These are phyloP conservation scores for Melastoma malabathricum DNA, from an alignment of 345 rosid species.

Conservation along the genomic window DNA sequence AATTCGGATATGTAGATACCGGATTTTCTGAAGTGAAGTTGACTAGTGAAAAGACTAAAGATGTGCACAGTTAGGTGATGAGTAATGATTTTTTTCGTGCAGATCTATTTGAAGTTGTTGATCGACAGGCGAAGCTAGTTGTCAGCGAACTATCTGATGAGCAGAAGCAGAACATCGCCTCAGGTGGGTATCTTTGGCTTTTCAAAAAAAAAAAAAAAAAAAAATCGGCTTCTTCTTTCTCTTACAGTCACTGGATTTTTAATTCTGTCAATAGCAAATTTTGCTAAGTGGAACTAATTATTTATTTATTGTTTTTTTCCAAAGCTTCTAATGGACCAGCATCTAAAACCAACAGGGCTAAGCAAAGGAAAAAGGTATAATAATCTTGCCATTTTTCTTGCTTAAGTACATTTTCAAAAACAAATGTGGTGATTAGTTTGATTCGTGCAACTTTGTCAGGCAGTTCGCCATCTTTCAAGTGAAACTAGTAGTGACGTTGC, in stretches of 20 bases:
- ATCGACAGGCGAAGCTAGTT: slow-evolving; percentile 92
- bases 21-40: neutral
- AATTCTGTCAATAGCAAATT: neutral
- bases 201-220: neutral
- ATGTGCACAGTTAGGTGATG: neutral
- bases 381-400: slow-evolving; percentile 4
- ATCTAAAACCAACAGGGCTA: slow-evolving; percentile 48
- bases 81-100: slow-evolving; percentile 7
- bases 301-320: slow-evolving; percentile 3
- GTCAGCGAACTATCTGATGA: slow-evolving; percentile 79
- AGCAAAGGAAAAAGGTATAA: slow-evolving; percentile 53
- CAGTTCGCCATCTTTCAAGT: slow-evolving; percentile 26
- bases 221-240: slow-evolving; percentile 1
- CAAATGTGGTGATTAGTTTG: slow-evolving; percentile 1
- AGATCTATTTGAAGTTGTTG: slow-evolving; percentile 96
- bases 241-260: neutral
- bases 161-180: slow-evolving; percentile 38
- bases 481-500: slow-evolving; percentile 26
- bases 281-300: neutral
- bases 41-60: neutral
- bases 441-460: slow-evolving; percentile 25
- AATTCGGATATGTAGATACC: too few relatives aligned
- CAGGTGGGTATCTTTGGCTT: slow-evolving; percentile 29
- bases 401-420: neutral
- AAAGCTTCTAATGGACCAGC: slow-evolving; percentile 62